phyloP scores from a whole-genome alignment of 352 stramenopile genomes.

The Pythium vanterpoolii region DNA sequence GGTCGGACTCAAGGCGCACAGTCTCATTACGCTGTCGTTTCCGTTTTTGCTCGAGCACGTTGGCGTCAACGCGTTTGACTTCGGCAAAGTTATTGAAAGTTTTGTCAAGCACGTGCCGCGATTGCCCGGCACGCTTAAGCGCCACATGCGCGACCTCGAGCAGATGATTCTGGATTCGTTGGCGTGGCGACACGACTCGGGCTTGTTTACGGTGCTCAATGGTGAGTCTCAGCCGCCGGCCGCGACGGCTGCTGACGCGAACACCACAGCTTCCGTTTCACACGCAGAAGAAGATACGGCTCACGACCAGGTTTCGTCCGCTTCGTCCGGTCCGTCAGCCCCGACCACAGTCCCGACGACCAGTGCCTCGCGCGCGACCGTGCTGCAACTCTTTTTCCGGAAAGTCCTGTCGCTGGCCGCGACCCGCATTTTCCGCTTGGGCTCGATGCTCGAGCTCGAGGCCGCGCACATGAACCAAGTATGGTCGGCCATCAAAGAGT shows the following conservation, averaged over 20 bases:
- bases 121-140: conserved; percentile 71
- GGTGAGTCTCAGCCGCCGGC: conserved; percentile 22
- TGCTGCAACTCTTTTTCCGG: conserved; percentile 85
- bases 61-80: conserved; percentile 82
- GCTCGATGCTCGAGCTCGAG: conserved; percentile 64
- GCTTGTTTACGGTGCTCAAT: conserved; percentile 62
- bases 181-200: conserved; percentile 69
- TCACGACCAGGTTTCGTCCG: no score
- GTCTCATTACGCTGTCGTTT: conserved; percentile 83
- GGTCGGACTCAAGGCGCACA: conserved; percentile 81
- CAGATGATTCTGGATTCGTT: conserved; percentile 79
- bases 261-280: no score
- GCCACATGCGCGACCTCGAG: conserved; percentile 84
- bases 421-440: conserved; percentile 73
- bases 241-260: background rate
- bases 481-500: conserved; percentile 86
- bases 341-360: conserved; percentile 1
- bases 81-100: conserved; percentile 84
- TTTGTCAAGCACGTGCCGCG: conserved; percentile 82
- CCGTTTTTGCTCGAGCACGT: conserved; percentile 73
- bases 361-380: conserved; percentile 22
- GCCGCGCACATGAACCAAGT: conserved; percentile 80
- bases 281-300: no score
- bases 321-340: conserved; percentile 9
- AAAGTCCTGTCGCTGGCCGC: conserved; percentile 82